A percentile compares a stretch with the other conserved stretches of the same genome.
Evolutionary conservation across 371 early-diverging fungal species (phyloP).

Genomic region (Mortierella sp.): DNA sequence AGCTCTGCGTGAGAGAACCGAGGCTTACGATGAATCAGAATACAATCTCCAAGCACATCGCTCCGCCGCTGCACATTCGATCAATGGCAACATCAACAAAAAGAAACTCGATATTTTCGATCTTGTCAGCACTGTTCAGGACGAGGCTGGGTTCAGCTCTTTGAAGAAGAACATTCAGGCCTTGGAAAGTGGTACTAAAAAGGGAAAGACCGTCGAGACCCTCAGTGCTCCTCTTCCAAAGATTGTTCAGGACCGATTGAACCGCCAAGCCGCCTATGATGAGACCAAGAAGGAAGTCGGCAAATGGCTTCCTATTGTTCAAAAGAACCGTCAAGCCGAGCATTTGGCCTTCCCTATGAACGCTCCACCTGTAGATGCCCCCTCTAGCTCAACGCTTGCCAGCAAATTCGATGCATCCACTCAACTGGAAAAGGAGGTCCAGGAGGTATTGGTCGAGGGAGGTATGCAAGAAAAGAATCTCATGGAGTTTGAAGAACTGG

Average conservation of each 20-base stretch:
- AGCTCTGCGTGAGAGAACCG: constrained; percentile 71
- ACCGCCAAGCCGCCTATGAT: constrained; percentile 87
- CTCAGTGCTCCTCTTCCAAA: constrained; percentile 86
- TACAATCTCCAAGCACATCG: constrained; percentile 75
- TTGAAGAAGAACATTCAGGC: constrained; percentile 73
- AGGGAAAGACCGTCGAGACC: constrained; percentile 64
- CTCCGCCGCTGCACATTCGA: constrained; percentile 35
- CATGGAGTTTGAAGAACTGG: constrained; percentile 86
- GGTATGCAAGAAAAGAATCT: constrained; percentile 86
- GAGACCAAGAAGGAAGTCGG: constrained; percentile 83
- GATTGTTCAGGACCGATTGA: constrained; percentile 85
- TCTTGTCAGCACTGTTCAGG: constrained; percentile 75
- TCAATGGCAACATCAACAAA: constrained; percentile 28
- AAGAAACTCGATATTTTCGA: constrained; percentile 81
- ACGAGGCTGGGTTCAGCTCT: constrained; percentile 68
- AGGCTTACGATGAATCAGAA: constrained; percentile 83
- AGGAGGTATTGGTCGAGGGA: constrained; percentile 72
- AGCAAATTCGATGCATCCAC: constrained; percentile 71
- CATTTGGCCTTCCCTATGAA: constrained; percentile 83
- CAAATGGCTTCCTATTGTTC: constrained; percentile 88
- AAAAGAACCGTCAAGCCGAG: constrained; percentile 88
- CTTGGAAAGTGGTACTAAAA: constrained; percentile 66
- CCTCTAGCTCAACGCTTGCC: constrained; percentile 73
- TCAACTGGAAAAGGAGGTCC: constrained; percentile 86
- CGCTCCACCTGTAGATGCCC: constrained; percentile 51